Base-by-base conservation (phyloP, 495 filamentous ascomycete species). In the Bryoglossum gracile region DNA sequence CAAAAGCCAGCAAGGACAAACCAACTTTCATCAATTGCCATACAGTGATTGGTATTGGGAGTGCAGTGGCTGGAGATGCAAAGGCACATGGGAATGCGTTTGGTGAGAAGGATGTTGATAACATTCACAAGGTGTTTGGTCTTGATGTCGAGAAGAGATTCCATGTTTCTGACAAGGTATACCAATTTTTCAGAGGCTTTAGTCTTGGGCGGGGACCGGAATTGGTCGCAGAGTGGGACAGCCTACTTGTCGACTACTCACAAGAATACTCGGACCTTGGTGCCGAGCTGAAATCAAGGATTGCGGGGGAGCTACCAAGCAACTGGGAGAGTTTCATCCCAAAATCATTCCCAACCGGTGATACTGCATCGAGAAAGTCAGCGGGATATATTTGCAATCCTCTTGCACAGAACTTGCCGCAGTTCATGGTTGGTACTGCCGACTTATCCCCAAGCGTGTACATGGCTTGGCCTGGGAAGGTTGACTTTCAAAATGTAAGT, bases 21-120 rank as follows among this genome's bases (percentile, higher is more conserved):
- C 77, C 78, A 1, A 72, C 70, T 3, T 79, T 82, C 46, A 76
- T 82, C 55, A 81, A 81, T 48, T 63, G 78, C 23, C 64, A 63
- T n/a, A 81, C 77, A 0, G 64, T 75, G 4, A 81, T 81, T 35
- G 77, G 76, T 4, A 54, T 77, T 0, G 72, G 72, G n/a, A 76
- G 66, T 39, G 61, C 59, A n/a, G 64, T 69, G 0, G 73, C 67
- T 1, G 75, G 75, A 1, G 63, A 68, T 44, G 72, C 71, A 8
- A 63, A 59, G 17, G 74, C 73, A 3, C 77, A 81, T 44, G 73
- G 73, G 39, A 74, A 65, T 25, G 69, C 76, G 4, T 71, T 78
- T 24, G 75, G 32, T 6, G 11, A 13, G 1, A 58, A 71, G 8
- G 66, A 70, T 39, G 68, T 80, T 0, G 68, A 62, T 0, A 58